Evolutionary conservation across 2,329 filamentous ascomycete species (phyloP).

Genomic region (Fulvia fulva): DNA sequence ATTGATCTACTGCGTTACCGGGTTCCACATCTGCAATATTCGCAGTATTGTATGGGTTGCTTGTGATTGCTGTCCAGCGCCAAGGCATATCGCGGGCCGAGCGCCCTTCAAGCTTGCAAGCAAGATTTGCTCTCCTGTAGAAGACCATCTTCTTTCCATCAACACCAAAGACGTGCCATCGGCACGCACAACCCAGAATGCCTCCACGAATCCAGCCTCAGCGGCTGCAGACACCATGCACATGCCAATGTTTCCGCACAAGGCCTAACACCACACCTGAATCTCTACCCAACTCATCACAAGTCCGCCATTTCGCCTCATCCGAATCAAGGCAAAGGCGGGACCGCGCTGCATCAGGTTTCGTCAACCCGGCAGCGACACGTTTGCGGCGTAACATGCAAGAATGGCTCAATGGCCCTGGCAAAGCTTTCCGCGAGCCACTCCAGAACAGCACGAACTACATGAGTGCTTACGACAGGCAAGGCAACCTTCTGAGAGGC

Average conservation of each 20-base stretch:
- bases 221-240: conserved; percentile 19
- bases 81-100: not conserved
- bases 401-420: conserved; percentile 56
- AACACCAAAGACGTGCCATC: not conserved
- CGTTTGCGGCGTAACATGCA: conserved; percentile 54
- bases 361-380: conserved; percentile 34
- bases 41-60: not conserved
- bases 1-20: not conserved
- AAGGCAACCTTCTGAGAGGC: conserved; percentile 45
- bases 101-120: not conserved
- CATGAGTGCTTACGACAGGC: conserved; percentile 50
- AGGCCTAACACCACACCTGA: conserved; percentile 12
- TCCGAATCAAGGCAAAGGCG: conserved; percentile 13
- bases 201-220: conserved; percentile 29
- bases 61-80: not conserved
- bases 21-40: no score
- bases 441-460: conserved; percentile 53
- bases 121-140: not conserved
- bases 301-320: not conserved
- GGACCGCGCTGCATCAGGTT: conserved; percentile 8
- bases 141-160: not conserved
- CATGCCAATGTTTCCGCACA: conserved; percentile 27
- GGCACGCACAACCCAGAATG: conserved; percentile 17
- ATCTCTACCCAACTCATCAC: not conserved
- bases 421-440: conserved; percentile 46